Base-by-base conservation (phyloP, 306 rosid species). In the Acacia crassicarpa region DNA sequence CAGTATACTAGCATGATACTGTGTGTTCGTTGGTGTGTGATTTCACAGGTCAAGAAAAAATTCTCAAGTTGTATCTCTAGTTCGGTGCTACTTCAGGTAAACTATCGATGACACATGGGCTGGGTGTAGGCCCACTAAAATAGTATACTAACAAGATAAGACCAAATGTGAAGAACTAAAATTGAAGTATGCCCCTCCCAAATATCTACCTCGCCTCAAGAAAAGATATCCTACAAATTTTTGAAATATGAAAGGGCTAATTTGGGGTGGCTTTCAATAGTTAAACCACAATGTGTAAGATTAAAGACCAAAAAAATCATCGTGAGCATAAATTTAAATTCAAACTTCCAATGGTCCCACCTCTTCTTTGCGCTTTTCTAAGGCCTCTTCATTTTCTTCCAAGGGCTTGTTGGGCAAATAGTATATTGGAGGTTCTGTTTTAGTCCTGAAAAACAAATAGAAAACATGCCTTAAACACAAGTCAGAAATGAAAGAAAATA, bases 361-460 rank as follows among this genome's bases (percentile, higher is more conserved):
- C 99, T 90, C 92, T 83, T 93, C 97, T 86, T 88, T 93, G 80
- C 27, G 89, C 90, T 90, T 93, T 85, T 89, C 91, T 76, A 78
- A 41, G 20, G 82, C 85, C 22, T 45, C 69, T 43, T 86, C 83
- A 73, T 91, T 92, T 41, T 90, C 94, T 16, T 93, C 96, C 84
- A 91, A 78, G 67, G 97, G 96, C 84, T 91, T 95, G 81, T 90
- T 95, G n/a, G 98, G 97, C 83, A 93, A 79, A 88, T 91, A 95
- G 81, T 91, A 93, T 82, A 95, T 95, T 17, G 94, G 91, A 83
- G 99, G 99, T 78, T 93, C 98, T 49, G 99, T 79, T 85, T 92
- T 92, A 32, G 98, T 95, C 91, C 99, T 95, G 93, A 72, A 84
- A 86, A 88, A 49, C 1, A 14, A 65, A 65, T 14, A 84, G 66